Evolutionary conservation across 2,329 filamentous ascomycete genomes (phyloP), one percentile per base, ranked within the genome.

Genomic region (Apiospora koreana): DNA sequence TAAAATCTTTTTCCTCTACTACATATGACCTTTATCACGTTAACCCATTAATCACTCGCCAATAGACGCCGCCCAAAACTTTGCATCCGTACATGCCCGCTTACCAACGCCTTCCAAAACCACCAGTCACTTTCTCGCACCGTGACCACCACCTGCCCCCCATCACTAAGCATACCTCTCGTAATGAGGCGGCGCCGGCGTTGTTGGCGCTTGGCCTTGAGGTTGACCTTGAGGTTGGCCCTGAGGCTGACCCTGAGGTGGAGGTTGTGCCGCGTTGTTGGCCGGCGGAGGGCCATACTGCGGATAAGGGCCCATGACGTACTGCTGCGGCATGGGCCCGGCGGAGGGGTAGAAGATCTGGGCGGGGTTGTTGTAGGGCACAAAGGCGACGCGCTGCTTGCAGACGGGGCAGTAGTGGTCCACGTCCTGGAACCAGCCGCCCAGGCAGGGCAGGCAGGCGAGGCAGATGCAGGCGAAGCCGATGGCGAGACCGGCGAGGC

Each of bases 391-490:
- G 25, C 65, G 65, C 42, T 67, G 65, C 42, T 67, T 43, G 42
- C 65, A 67, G 42, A 46, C 65, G 9, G 65, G 65, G 25, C 65
- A 67, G 65, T 67, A 67, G 25, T 67, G 65, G 42, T 67, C 65
- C 65, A 67, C 65, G 25, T 67, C 65, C 16, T 28, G 65, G 68
- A 69, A 71, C 70, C 70, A 71, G 54, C 69, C 68, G 46, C 69
- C 65, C 2, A 67, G 35, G 68, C 70, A 71, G 23, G 70, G 70
- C 38, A 71, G 70, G 31, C 68, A 71, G 50, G 70, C 67, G 42
- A 67, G 38, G 38, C 70, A 71, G 68, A 69, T 68, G 35, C 68
- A 71, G 35, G 69, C 23, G 28, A 68, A 54, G 12, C 68, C 70
- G 25, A 71, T n/a, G 9, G 48, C 70, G 23, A 71, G 67, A 6